Evolutionary conservation across 192 early-diverging fungal genomes (phyloP), one percentile per base, ranked within the genome.

Genomic region (Polychytrium aggregatum): DNA sequence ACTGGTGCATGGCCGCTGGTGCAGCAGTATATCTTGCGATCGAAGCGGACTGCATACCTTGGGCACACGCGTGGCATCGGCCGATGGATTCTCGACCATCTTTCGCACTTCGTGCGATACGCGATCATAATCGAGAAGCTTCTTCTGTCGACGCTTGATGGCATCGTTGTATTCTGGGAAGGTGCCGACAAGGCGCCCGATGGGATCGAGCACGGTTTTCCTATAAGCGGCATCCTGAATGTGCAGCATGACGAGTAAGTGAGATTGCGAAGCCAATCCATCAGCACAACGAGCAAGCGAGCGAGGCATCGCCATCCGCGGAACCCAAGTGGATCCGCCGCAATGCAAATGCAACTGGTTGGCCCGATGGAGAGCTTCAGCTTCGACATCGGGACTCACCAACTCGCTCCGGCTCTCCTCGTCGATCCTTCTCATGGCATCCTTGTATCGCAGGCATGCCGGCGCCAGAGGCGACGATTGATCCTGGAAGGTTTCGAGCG

Each of bases 151-250:
- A 50, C 87, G 83, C 61, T 85, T 88, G 24, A 93, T 88, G 16
- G 85, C 83, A 53, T 92, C 87, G 60, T 93, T 90, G 53, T 94
- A 80, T 48, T 93, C 90, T 2, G 96, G 92, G 52, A 99, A 83
- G 45, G 92, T 44, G 71, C 78, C 69, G 22, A 62, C 58, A 57
- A 87, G 83, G 48, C 85, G 78, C 22, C 84, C 85, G 41, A 99
- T 64, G 1, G 96, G 94, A 37, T 97, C 84, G 48, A 93, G 58
- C 3, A 97, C 90, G 13, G 94, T 87, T 3, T 78, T 65, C 34
- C 83, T 72, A 64, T 85, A 99, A 28, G 81, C 82, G 5, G 78
- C 75, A 59, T 95, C 86, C 84, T 64, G 0, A 28, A 25, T 52
- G 4, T 25, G 42, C n/a, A n/a, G n/a, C n/a, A n/a, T 16, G 33